Evolutionary conservation across 1,284 basidiomycete species (phyloP).

Genomic region (Rhodotorula sp.): DNA sequence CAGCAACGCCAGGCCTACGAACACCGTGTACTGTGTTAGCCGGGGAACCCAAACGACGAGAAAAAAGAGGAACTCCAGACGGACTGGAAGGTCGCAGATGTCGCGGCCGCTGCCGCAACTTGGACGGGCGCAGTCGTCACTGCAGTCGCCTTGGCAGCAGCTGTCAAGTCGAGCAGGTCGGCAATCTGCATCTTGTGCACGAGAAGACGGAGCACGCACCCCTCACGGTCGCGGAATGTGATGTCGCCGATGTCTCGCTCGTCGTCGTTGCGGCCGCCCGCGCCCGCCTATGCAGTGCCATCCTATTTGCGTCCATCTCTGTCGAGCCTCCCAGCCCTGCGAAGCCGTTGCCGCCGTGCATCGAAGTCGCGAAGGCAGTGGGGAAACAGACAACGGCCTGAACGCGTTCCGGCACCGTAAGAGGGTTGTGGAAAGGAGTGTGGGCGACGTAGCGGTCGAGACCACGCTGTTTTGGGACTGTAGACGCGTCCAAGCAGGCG

Average conservation of each 20-base stretch:
- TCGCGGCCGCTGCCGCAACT: background rate
- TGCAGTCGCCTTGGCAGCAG: background rate
- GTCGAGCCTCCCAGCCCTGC: too few species aligned
- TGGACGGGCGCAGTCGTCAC: background rate
- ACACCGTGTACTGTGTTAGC: too few species aligned
- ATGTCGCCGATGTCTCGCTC: background rate
- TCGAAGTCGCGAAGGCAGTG: too few species aligned
- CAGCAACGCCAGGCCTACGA: constrained; percentile 11
- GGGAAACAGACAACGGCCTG: too few species aligned
- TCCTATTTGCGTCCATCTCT: too few species aligned
- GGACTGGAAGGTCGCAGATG: constrained; percentile 9
- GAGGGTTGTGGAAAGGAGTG: too few species aligned
- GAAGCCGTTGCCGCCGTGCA: too few species aligned
- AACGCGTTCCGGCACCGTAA: too few species aligned
- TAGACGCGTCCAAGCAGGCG: too few species aligned
- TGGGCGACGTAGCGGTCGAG: too few species aligned
- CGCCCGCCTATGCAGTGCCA: too few species aligned
- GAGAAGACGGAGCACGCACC: background rate
- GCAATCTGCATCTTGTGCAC: background rate
- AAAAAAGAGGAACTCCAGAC: background rate
- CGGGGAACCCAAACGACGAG: background rate
- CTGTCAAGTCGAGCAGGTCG: background rate
- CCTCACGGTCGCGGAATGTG: background rate
- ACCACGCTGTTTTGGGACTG: too few species aligned
- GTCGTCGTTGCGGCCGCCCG: background rate